Evolutionary conservation across 371 early-diverging fungal genomes (phyloP).

Genomic region (Mortierella sp.): DNA sequence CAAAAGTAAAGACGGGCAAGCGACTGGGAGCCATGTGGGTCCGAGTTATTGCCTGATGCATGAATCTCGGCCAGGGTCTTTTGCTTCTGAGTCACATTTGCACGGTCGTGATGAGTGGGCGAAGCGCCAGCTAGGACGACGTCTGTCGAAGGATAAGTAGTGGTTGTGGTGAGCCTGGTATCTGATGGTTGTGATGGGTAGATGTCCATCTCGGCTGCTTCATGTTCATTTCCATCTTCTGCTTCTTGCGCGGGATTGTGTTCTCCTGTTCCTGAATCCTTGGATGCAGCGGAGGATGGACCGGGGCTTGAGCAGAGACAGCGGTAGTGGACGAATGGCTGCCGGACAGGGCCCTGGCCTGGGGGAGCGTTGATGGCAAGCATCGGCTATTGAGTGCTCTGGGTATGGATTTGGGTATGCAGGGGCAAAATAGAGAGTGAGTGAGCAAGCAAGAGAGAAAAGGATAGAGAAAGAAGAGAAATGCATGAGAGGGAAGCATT

Average conservation of each 20-base stretch:
- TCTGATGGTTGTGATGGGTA: too few species aligned
- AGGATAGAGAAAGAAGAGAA: too few species aligned
- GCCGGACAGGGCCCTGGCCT: conserved; percentile 32
- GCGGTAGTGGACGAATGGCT: conserved; percentile 55
- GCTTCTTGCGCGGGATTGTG: not conserved
- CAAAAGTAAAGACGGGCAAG: conserved; percentile 88
- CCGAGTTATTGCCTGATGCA: conserved; percentile 48
- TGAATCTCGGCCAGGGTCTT: conserved; percentile 26
- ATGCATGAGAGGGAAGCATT: not conserved
- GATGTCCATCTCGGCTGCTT: too few species aligned
- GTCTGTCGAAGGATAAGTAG: conserved; percentile 4
- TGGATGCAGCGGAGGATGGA: conserved; percentile 14
- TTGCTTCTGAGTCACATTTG: not conserved
- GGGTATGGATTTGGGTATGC: too few species aligned
- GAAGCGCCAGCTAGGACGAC: conserved; percentile 4
- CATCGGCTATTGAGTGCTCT: too few species aligned
- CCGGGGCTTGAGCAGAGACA: conserved; percentile 53
- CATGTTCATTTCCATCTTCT: not conserved
- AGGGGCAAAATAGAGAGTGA: too few species aligned
- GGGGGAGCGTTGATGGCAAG: conserved; percentile 50
- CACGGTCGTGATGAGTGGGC: not conserved
- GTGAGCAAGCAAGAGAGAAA: too few species aligned
- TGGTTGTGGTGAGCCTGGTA: too few species aligned
- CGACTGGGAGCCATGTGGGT: conserved; percentile 55
- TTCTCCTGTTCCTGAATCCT: conserved; percentile 10